Evolutionary conservation across 2,329 filamentous ascomycete genomes (phyloP).

Genomic region (Paracoccidioides brasiliensis): DNA sequence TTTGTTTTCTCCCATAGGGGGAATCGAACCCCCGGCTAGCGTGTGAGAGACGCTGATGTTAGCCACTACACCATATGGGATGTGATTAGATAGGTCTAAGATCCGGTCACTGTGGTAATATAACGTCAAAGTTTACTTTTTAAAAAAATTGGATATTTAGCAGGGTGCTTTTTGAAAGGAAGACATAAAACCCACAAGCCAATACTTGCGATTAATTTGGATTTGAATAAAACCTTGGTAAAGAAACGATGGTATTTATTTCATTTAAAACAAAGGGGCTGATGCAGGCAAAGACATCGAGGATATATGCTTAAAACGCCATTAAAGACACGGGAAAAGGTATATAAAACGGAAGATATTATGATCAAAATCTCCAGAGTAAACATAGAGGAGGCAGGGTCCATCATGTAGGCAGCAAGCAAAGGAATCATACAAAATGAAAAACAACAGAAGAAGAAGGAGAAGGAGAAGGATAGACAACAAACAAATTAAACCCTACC

Average conservation of each 20-base stretch:
- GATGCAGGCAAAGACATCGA: too few relatives aligned
- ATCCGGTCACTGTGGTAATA: not conserved
- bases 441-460: not conserved
- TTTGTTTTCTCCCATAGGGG: constrained; percentile 7
- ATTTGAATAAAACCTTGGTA: too few relatives aligned
- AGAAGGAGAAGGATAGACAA: not conserved
- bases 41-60: constrained; percentile 11
- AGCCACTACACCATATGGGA: constrained; percentile 12
- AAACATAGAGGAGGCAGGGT: not conserved
- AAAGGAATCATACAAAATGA: not conserved
- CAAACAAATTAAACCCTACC: not conserved
- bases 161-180: too few relatives aligned
- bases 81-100: not conserved
- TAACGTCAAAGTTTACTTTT: too few relatives aligned
- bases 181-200: too few relatives aligned
- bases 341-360: not conserved
- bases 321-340: not conserved
- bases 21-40: constrained; percentile 11
- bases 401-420: not conserved
- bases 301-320: not conserved
- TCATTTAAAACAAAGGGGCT: too few relatives aligned
- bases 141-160: too few relatives aligned
- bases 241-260: too few relatives aligned
- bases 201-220: too few relatives aligned
- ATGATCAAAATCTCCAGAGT: not conserved